These are phyloP conservation scores for Lactarius sp. DNA, from an alignment of 768 basidiomycete species.

Conservation along the genomic window DNA sequence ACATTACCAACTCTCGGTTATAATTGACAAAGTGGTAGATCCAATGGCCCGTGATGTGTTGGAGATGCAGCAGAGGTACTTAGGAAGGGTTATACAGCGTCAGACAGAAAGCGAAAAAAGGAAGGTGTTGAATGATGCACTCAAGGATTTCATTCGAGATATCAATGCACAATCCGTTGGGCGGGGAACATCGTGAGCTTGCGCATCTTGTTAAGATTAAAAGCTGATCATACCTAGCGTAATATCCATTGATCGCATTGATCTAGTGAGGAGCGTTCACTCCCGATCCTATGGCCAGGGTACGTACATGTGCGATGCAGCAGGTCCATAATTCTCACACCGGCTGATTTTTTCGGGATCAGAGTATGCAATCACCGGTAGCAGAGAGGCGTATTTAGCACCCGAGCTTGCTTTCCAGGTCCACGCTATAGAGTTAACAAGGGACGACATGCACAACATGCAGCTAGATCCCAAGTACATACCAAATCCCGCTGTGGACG, in stretches of 20 bases:
- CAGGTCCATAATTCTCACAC: neutral
- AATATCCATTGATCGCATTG: neutral
- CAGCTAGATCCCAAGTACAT: constrained; percentile 7
- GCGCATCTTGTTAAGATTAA: neutral
- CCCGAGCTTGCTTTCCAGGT: constrained; percentile 2
- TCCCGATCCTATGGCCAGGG: constrained; percentile 1
- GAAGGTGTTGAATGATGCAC: neutral
- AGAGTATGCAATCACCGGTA: constrained; percentile 9
- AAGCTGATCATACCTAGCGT: neutral
- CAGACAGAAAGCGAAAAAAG: constrained; percentile 2
- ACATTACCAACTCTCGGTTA: neutral
- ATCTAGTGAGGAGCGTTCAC: neutral
- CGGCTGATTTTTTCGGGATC: too few species aligned
- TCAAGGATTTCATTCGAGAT: neutral
- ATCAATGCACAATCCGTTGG: neutral
- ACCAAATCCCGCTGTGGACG: neutral
- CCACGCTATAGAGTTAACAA: neutral
- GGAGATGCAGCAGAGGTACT: constrained; percentile 9
- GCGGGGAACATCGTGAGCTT: neutral
- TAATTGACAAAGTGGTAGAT: constrained; percentile 1
- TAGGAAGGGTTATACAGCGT: neutral
- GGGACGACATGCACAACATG: constrained; percentile 13
- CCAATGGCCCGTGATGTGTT: neutral
- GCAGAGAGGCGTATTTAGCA: neutral
- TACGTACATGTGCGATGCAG: neutral